A percentile compares a stretch with the other conserved stretches of the same genome.
Conservation (phyloP, 129 eudicot genomes). For the Gnaphalium uliginosum region DNA sequence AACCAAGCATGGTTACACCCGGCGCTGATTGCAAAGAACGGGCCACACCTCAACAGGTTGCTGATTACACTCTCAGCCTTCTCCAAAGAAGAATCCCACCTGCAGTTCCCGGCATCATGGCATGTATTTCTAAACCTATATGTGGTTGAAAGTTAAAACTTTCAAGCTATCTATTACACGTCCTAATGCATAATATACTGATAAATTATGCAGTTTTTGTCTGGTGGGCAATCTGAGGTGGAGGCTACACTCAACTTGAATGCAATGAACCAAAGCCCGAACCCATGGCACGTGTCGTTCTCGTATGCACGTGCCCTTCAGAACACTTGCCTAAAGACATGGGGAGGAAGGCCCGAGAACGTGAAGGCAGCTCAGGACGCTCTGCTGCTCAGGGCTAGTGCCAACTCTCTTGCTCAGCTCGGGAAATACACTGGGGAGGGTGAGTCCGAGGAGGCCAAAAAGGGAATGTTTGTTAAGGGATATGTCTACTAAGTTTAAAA, state of each 20-base stretch:
- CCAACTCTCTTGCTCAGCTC: constrained; percentile 86
- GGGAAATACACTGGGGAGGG: constrained; percentile 82
- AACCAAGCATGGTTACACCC: constrained; percentile 92
- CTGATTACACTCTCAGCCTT: constrained; percentile 69
- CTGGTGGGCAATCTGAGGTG: constrained; percentile 90
- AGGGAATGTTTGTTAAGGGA: constrained; percentile 75
- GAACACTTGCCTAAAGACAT: constrained; percentile 88
- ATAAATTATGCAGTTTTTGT: constrained; percentile 62
- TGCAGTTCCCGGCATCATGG: constrained; percentile 90
- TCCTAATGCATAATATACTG: constrained; percentile 8
- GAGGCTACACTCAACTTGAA: constrained; percentile 85
- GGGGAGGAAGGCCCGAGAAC: constrained; percentile 85
- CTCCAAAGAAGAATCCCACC: constrained; percentile 74
- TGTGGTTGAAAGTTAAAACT: neutral
- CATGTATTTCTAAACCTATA: constrained; percentile 29
- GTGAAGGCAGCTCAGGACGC: constrained; percentile 87
- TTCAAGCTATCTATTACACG: neutral
- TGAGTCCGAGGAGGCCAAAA: constrained; percentile 72
- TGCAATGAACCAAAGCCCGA: constrained; percentile 85
- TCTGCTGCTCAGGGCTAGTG: constrained; percentile 62
- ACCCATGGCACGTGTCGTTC: constrained; percentile 94
- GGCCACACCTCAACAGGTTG: constrained; percentile 75
- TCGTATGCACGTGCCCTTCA: constrained; percentile 88
- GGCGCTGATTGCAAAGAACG: constrained; percentile 69
- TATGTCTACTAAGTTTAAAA: constrained; percentile 55